These are phyloP conservation scores for Fusarium concolor DNA, from an alignment of 2,329 filamentous ascomycete species.

Conservation along the genomic window DNA sequence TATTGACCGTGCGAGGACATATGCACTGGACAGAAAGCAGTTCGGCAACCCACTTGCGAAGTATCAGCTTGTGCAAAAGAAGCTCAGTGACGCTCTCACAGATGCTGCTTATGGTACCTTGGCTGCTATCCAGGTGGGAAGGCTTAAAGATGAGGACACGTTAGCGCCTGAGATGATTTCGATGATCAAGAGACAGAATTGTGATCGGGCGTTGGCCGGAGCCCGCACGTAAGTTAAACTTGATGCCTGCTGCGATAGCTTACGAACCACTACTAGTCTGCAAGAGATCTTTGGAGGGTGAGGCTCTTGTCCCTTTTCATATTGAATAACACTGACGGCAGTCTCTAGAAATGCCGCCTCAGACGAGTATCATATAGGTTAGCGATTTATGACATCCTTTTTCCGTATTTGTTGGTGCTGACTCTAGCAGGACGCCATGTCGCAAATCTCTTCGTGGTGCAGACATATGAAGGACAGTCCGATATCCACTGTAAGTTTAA, in stretches of 20 bases:
- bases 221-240: constrained; percentile 66
- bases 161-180: constrained; percentile 93
- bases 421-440: constrained; percentile 73
- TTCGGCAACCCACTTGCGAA: constrained; percentile 95
- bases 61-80: constrained; percentile 98
- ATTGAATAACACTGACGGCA: not conserved
- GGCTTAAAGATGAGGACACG: constrained; percentile 91
- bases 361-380: constrained; percentile 92
- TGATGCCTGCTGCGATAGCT: not conserved
- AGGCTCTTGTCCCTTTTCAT: not conserved
- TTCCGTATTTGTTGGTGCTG: not conserved
- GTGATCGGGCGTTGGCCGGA: constrained; percentile 87
- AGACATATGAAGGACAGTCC: constrained; percentile 97
- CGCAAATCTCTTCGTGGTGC: constrained; percentile 93
- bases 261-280: constrained; percentile 52
- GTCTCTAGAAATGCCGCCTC: constrained; percentile 79
- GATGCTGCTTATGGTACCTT: constrained; percentile 90
- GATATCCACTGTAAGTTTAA: constrained; percentile 89
- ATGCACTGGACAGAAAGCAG: constrained; percentile 90
- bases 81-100: constrained; percentile 89
- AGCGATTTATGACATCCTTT: not conserved
- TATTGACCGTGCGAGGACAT: constrained; percentile 82
- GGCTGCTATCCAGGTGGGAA: constrained; percentile 87
- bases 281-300: constrained; percentile 95
- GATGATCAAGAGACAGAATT: constrained; percentile 97